A percentile compares a stretch with the other conserved stretches of the same genome.
Conservation (phyloP, 1,284 basidiomycete genomes). For the Boletus mariae region DNA sequence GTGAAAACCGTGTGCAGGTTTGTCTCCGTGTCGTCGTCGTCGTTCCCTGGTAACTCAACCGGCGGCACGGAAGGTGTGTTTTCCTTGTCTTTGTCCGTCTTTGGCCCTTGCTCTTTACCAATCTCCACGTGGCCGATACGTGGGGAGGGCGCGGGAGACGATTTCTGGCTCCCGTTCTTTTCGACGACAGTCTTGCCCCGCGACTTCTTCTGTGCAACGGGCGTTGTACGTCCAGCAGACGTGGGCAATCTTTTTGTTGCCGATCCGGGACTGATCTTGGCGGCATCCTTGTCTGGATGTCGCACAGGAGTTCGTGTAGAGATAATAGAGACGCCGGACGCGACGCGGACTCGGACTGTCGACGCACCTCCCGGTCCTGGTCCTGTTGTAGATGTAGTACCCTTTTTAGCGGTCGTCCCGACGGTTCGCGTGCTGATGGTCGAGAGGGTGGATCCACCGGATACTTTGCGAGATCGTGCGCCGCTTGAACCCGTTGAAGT, state of each 20-base stretch:
- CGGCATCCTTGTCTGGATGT: conserved; percentile 22
- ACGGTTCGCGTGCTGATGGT: conserved; percentile 37
- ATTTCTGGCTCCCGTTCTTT: conserved; percentile 18
- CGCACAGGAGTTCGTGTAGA: conserved; percentile 26
- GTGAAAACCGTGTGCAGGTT: conserved; percentile 25
- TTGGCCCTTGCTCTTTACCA: conserved; percentile 16
- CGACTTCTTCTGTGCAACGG: conserved; percentile 20
- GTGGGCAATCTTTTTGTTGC: conserved; percentile 18
- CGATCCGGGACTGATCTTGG: conserved; percentile 24
- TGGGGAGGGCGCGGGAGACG: conserved; percentile 19
- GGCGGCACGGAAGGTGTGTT: conserved; percentile 9
- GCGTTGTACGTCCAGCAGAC: conserved; percentile 25
- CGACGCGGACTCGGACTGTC: conserved; percentile 17
- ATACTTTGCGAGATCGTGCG: conserved; percentile 40
- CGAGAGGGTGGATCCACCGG: conserved; percentile 40
- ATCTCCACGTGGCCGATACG: conserved; percentile 18
- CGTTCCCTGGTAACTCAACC: conserved; percentile 4
- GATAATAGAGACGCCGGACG: conserved; percentile 28
- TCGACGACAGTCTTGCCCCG: conserved; percentile 15
- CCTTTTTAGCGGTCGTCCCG: conserved; percentile 27
- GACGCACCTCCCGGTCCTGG: conserved; percentile 13
- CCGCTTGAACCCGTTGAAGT: conserved; percentile 27
- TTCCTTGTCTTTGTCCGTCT: conserved; percentile 18
- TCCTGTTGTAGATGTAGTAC: background rate
- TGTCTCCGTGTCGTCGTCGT: conserved; percentile 21